phyloP scores from a whole-genome alignment of 495 filamentous ascomycete species.

The Barbatosphaeria neglecta region DNA sequence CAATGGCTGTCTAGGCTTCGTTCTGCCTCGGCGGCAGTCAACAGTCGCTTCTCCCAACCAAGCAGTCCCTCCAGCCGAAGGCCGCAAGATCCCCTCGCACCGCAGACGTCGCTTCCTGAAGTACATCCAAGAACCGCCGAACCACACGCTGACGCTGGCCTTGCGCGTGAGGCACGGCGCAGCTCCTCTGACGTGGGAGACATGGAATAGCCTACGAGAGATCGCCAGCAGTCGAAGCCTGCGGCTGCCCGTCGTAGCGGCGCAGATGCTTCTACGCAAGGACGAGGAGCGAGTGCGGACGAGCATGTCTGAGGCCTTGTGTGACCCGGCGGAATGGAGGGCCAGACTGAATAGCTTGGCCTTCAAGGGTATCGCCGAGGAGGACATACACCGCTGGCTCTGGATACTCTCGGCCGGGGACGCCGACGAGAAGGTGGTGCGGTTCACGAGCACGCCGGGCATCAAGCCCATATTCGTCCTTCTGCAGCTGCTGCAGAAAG shows the following conservation, averaged over 20 bases:
- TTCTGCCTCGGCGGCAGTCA: not conserved
- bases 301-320: constrained; percentile 6
- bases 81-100: not conserved
- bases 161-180: not conserved
- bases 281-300: constrained; percentile 10
- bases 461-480: constrained; percentile 29
- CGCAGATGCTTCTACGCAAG: constrained; percentile 18
- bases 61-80: not conserved
- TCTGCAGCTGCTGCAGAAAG: constrained; percentile 17
- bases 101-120: not conserved
- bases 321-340: constrained; percentile 15
- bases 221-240: constrained; percentile 8
- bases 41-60: not conserved
- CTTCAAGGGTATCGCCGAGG: constrained; percentile 10
- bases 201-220: constrained; percentile 5
- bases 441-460: constrained; percentile 17
- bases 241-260: constrained; percentile 19
- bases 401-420: constrained; percentile 27
- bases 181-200: not conserved
- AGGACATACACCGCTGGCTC: constrained; percentile 25
- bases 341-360: constrained; percentile 12
- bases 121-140: not conserved
- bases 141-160: not conserved
- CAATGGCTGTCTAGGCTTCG: not conserved
- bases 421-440: constrained; percentile 18